Percentiles rank a stretch among this genome's conserved stretches.
phyloP scores from a whole-genome alignment of 352 stramenopile genomes.

The Phytophthora ohioensis region DNA sequence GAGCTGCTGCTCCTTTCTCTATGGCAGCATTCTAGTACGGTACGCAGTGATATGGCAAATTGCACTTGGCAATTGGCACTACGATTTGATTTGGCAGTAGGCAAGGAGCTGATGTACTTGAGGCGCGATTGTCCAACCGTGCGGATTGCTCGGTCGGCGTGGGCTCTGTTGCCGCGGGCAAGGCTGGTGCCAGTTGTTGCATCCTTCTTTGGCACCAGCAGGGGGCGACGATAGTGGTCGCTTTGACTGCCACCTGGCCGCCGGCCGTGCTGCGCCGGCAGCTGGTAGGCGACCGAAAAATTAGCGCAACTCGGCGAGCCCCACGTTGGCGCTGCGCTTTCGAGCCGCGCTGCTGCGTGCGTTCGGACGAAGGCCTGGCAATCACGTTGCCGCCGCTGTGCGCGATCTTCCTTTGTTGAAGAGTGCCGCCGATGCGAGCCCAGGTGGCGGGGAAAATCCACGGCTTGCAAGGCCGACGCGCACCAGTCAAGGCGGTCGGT shows the following conservation, averaged over 20 bases:
- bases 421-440: not conserved
- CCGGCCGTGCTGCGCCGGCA: constrained; percentile 17
- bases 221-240: constrained; percentile 28
- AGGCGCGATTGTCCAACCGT: constrained; percentile 28
- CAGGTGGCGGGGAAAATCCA: constrained; percentile 19
- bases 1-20: too few relatives aligned
- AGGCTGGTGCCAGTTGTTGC: constrained; percentile 27
- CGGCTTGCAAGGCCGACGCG: not conserved
- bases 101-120: not conserved
- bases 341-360: not conserved
- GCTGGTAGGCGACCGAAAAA: constrained; percentile 33
- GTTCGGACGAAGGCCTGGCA: constrained; percentile 10
- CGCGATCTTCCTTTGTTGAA: constrained; percentile 31
- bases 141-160: not conserved
- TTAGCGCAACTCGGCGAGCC: constrained; percentile 16
- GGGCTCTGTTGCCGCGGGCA: constrained; percentile 15
- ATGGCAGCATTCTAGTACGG: too few relatives aligned
- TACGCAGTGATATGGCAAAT: too few relatives aligned
- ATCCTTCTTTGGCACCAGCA: constrained; percentile 33
- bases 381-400: constrained; percentile 1
- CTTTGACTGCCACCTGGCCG: constrained; percentile 13
- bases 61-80: too few relatives aligned
- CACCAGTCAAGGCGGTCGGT: constrained; percentile 5
- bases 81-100: too few relatives aligned
- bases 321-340: constrained; percentile 10